Percentiles rank a stretch among this genome's conserved stretches.
Evolutionary conservation across 768 basidiomycete genomes (phyloP).

Genomic region (Coprinopsis cinerea): DNA sequence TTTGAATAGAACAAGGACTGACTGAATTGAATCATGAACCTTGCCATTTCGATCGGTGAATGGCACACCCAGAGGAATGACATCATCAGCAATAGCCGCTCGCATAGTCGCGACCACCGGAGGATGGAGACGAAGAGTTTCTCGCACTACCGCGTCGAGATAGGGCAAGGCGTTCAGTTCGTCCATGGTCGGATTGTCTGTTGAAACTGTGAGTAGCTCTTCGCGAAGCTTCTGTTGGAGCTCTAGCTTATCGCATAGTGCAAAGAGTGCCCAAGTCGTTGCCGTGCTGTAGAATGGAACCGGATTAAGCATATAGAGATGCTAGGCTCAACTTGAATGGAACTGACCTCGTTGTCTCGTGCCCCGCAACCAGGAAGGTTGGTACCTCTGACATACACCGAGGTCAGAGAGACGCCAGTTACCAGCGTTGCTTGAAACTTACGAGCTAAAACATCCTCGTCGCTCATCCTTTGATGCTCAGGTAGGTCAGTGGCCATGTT

Average conservation of each 20-base stretch:
- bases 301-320: neutral
- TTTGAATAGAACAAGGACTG: conserved; percentile 6
- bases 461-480: conserved; percentile 48
- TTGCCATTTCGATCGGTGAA: conserved; percentile 39
- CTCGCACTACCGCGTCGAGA: conserved; percentile 57
- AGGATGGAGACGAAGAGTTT: conserved; percentile 50
- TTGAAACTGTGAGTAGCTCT: conserved; percentile 45
- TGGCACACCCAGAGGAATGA: conserved; percentile 43
- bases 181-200: conserved; percentile 62
- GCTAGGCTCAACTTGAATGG: neutral
- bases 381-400: conserved; percentile 42
- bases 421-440: conserved; percentile 15
- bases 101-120: conserved; percentile 43
- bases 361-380: conserved; percentile 55
- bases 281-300: conserved; percentile 27
- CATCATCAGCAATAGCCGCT: conserved; percentile 42
- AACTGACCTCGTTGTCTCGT: conserved; percentile 40
- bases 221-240: conserved; percentile 51
- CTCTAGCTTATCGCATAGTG: conserved; percentile 40
- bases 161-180: conserved; percentile 58
- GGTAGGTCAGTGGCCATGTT: conserved; percentile 60
- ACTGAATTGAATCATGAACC: conserved; percentile 33
- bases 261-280: conserved; percentile 54
- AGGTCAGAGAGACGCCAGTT: neutral
- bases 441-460: conserved; percentile 58